Evolutionary conservation across 768 basidiomycete genomes (phyloP), one percentile per base, ranked within the genome.

Genomic region (Podaxis sp.): DNA sequence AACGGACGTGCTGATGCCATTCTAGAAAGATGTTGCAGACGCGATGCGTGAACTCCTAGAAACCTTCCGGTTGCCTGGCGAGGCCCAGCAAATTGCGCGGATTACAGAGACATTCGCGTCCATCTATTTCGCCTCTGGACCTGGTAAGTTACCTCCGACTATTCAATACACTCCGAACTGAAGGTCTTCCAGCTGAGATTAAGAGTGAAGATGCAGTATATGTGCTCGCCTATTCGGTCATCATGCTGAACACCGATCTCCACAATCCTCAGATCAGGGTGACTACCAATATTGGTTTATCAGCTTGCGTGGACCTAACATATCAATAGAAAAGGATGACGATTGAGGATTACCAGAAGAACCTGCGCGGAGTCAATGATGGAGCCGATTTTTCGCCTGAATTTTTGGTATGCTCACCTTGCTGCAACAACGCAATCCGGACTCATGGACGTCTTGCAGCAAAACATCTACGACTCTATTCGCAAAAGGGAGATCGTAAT

Each of bases 201-300:
- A 93, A 90, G 71, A 88, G 80, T 60, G 87, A 94, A 76, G 97
- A 99, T 72, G 93, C 96, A 4, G 92, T 93, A 20, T 96, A 97
- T 74, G 91, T 99, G 7, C 77, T 99, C 26, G 87, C 96, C 1
- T 99, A 89, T 74, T 98, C 97, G 0, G 89, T 99, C 64, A 98
- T 99, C 74, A 85, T 99, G 95, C 84, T 99, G 55, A 99, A 99
- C 75, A 99, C 97, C 7, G 97, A 99, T 77, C 86, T 87, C 36
- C 96, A 98, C 72, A 98, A 93, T 71, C 95, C 96, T 12, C 95
- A 97, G 81, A 85, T 96, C 64, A 79, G 92, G 71, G 94, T 91
- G 71, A 73, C 88, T 66, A 17, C 51, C 40, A n/a, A 24, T 11
- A 33, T 33, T 33, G 5, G n/a, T 28, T 48, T 62, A 41, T 4